A percentile compares a stretch with the other conserved stretches of the same genome.
Conservation (phyloP, 305 asterid genomes). For the Rubia peregrina region DNA sequence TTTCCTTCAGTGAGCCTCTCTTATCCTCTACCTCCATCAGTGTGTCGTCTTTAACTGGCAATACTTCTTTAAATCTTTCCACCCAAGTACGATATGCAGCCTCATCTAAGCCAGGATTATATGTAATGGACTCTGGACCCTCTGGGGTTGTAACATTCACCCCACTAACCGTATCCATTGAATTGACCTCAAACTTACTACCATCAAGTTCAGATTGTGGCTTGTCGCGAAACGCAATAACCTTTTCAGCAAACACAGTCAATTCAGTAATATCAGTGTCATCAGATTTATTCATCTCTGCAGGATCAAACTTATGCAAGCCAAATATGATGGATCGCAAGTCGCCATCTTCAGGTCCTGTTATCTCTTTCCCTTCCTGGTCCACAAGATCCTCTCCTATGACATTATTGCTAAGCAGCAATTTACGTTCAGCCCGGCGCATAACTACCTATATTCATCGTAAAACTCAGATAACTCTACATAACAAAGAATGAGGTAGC, state of each 20-base stretch:
- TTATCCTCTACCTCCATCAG: slow-evolving; percentile 36
- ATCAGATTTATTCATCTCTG: slow-evolving; percentile 41
- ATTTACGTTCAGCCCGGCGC: slow-evolving; percentile 83
- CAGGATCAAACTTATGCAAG: slow-evolving; percentile 68
- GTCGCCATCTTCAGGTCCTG: slow-evolving; percentile 63
- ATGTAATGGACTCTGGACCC: slow-evolving; percentile 35
- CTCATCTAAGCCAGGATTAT: slow-evolving; percentile 69
- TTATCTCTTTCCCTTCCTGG: slow-evolving; percentile 42
- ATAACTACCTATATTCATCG: slow-evolving; percentile 54
- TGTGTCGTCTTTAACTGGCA: slow-evolving; percentile 29
- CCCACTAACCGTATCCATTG: slow-evolving; percentile 33
- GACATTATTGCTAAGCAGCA: slow-evolving; percentile 78
- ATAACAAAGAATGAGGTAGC: slow-evolving; percentile 15
- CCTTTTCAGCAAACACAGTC: slow-evolving; percentile 52
- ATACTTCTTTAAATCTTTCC: slow-evolving; percentile 66
- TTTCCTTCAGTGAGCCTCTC: slow-evolving; percentile 48
- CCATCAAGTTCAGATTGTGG: slow-evolving; percentile 34
- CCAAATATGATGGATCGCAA: slow-evolving; percentile 72
- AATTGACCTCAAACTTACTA: slow-evolving; percentile 57
- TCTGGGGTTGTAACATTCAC: slow-evolving; percentile 31
- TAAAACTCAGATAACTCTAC: slow-evolving; percentile 23
- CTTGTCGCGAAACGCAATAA: slow-evolving; percentile 50
- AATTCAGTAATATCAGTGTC: slow-evolving; percentile 39
- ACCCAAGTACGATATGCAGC: slow-evolving; percentile 79
- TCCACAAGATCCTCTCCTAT: slow-evolving; percentile 59